Base-by-base conservation (phyloP, 306 rosid genomes). In the Acmispon strigosus region DNA sequence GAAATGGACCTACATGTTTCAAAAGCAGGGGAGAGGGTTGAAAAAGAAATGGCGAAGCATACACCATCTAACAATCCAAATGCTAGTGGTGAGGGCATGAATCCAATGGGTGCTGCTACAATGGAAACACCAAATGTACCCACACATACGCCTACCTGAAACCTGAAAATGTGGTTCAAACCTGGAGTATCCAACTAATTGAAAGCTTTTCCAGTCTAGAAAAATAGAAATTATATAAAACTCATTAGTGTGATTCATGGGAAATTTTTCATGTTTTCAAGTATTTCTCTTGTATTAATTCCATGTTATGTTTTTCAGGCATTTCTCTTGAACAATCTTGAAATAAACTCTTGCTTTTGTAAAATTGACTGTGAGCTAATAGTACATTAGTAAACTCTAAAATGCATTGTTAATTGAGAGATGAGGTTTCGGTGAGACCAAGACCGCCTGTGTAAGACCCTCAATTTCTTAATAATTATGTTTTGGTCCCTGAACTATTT, bases 1-100 rank as follows among this genome's bases (percentile, higher is more conserved):
- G 65, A 52, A 22, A 87, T 83, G 96, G 84, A 73, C 10, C 2
- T 84, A 14, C 96, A 91, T 49, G 86, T 80, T 11, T 73, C 81
- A 17, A 89, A 69, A 71, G 94, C 97, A 19, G 84, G 73, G 10
- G 50, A 79, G 7, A 84, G 22, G 72, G 91, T 74, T 2, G 76
- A 81, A 15, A 62, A 48, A 39, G 88, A 88, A 45, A 69, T 83
- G 3, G 36, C 54, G 0, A 89, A 80, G 41, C 76, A 56, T 32
- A 0, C 61, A 43, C 6, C 76, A 0, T 42, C n/a, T 0, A 18
- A 17, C 0, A 18, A 27, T 27, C 59, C 70, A 0, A 12, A 62
- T 54, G 36, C 34, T 47, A 11, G 0, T 47, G 9, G 0, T 51
- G 6, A 1, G 1, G 0, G 0, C 17, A 14, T 14, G 8, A 54